Base-by-base conservation (phyloP, 805 yeast species). In the Wickerhamiella brachini region DNA sequence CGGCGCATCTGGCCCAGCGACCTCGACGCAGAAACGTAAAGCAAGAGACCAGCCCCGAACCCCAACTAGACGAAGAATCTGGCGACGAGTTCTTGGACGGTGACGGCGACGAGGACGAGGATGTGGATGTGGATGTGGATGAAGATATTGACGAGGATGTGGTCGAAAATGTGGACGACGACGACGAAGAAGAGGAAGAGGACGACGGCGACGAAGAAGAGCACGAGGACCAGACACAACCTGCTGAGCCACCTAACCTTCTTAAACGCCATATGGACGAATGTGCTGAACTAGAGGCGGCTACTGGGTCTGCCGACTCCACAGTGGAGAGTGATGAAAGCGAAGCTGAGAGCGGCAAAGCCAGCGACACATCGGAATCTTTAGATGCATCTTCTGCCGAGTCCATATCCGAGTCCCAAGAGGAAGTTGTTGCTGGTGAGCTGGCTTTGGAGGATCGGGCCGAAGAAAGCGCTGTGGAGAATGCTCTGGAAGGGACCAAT, bases 101-200 rank as follows among this genome's bases (percentile, higher is more conserved):
- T 42, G 56, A 49, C 49, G 56, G 26, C 22, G 53, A 47, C 22
- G 58, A 54, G 29, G 55, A 53, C 15, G 56, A 37, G 20, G 50
- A 46, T 13, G 26, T 20, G 7, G 49, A 50, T 20, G 54, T 46
- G 9, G 55, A 37, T 20, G 53, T 43, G 7, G 56, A 49, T 9
- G 52, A 22, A 5, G 45, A 44, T 2, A 44, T 42, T 10, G 52
- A 45, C 12, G 54, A 53, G 31, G 51, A 39, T 2, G 52, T 38
- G 23, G 47, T 17, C 1, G 53, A 49, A 20, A 51, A 48, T 10
- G 54, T 47, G 8, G 57, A 48, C 10, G 56, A 38, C 5, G 48
- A 38, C 5, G 45, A 26, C 3, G 58, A 55, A 5, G 56, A 54
- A 2, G 54, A 50, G 10, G 49, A 45, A 17, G 57, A 52, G 3